These are phyloP conservation scores for Fusarium kyushuense DNA, from an alignment of 2,329 filamentous ascomycete species.

Conservation along the genomic window DNA sequence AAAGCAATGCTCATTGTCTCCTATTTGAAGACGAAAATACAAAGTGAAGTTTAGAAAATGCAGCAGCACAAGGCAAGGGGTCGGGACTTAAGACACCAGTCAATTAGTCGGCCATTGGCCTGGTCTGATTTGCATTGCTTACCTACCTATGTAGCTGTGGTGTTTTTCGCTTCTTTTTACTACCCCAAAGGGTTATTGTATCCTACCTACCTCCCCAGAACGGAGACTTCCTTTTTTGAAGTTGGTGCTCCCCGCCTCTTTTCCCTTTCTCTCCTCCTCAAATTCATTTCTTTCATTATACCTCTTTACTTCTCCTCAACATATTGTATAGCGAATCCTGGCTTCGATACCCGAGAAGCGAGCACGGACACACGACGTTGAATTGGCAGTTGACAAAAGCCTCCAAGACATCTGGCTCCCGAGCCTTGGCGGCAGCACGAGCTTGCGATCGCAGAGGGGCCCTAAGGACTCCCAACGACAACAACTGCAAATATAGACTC, in stretches of 20 bases:
- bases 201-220: slow-evolving; percentile 22
- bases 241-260: slow-evolving; percentile 33
- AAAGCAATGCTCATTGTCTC: slow-evolving; percentile 5
- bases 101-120: background rate
- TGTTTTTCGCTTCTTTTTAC: slow-evolving; percentile 20
- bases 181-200: slow-evolving; percentile 27
- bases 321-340: background rate
- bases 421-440: slow-evolving; percentile 44
- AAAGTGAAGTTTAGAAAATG: background rate
- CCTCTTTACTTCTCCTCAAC: background rate
- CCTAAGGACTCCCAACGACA: slow-evolving; percentile 4
- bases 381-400: slow-evolving; percentile 15
- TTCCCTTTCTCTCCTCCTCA: background rate
- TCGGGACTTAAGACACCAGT: background rate
- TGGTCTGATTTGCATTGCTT: too few relatives aligned
- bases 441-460: slow-evolving; percentile 43
- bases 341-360: background rate
- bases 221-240: slow-evolving; percentile 38
- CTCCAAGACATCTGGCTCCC: slow-evolving; percentile 38
- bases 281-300: background rate
- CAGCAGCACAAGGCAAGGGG: slow-evolving; percentile 16
- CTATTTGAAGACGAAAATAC: slow-evolving; percentile 24
- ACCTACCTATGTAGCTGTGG: too few relatives aligned
- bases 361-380: slow-evolving; percentile 30
- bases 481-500: slow-evolving; percentile 2